These are phyloP conservation scores for Stephania yunnanensis DNA, from an alignment of 164 flowering plant genomes.

Conservation along the genomic window DNA sequence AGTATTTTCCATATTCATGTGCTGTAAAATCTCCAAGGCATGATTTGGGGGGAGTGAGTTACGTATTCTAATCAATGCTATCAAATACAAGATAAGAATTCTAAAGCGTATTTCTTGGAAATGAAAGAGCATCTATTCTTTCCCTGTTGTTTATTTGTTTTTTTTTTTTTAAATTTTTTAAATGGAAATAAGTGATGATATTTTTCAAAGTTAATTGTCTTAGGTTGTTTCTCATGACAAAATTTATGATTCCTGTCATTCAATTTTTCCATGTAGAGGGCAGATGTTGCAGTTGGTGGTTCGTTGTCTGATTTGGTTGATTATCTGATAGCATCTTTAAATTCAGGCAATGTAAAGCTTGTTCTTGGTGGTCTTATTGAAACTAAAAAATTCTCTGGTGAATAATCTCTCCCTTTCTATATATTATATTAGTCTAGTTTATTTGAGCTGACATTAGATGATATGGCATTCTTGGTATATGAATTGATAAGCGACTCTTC, in stretches of 20 bases:
- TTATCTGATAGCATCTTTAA: constrained; percentile 52
- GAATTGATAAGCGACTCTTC: not conserved
- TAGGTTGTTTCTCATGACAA: not conserved
- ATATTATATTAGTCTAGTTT: not conserved
- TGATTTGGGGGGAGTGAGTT: not conserved
- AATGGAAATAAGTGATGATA: not conserved
- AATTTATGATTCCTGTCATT: not conserved
- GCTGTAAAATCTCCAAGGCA: not conserved
- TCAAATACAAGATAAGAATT: not conserved
- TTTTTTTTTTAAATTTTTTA: not conserved
- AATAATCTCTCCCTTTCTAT: not conserved
- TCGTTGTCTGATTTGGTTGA: constrained; percentile 68
- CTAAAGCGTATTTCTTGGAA: not conserved
- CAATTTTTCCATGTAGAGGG: constrained; percentile 41
- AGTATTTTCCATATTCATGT: not conserved
- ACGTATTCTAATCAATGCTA: not conserved
- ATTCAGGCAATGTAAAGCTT: constrained; percentile 65
- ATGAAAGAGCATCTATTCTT: not conserved
- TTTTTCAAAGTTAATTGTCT: not conserved
- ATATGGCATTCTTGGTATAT: not conserved
- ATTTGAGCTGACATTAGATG: not conserved
- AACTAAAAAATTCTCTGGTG: constrained; percentile 22
- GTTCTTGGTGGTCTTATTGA: constrained; percentile 31
- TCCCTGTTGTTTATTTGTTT: not conserved
- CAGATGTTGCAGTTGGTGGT: constrained; percentile 64